phyloP scores from a whole-genome alignment of 108 stramenopile species.

The Pelagomonas calceolata region DNA sequence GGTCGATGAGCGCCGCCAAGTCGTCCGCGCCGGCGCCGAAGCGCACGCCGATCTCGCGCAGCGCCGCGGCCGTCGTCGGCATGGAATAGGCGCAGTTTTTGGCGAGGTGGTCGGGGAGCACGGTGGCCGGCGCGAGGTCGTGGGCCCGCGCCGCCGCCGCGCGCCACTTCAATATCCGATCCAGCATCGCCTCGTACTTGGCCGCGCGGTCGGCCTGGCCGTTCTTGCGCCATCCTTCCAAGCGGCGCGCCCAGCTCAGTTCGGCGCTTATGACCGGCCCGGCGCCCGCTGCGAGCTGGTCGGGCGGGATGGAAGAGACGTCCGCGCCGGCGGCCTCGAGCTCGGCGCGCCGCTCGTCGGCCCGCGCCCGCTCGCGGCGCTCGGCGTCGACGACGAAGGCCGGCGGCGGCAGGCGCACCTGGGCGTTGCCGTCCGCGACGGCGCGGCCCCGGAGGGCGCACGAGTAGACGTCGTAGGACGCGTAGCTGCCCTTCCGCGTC shows the following conservation, averaged over 20 bases:
- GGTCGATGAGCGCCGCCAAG: neutral
- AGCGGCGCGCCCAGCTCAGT: neutral
- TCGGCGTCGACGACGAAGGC: neutral
- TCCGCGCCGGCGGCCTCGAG: neutral
- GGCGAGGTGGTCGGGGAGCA: conserved; percentile 2
- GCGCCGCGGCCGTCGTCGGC: conserved; percentile 2
- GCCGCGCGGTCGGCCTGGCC: neutral
- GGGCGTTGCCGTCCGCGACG: neutral
- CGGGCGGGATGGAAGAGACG: neutral
- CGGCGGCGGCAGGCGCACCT: neutral
- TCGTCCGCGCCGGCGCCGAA: neutral
- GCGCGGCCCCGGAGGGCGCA: neutral
- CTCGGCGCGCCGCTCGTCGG: neutral
- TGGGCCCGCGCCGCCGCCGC: neutral
- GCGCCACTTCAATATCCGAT: neutral
- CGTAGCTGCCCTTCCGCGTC: neutral
- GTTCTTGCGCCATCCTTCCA: neutral
- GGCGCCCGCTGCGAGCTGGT: neutral
- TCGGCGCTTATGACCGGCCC: neutral
- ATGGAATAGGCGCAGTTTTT: neutral
- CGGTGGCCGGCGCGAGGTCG: neutral
- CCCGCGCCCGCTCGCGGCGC: neutral
- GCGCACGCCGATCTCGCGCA: conserved; percentile 4
- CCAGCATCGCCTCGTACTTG: conserved; percentile 1
- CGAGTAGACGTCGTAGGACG: neutral